phyloP scores from a whole-genome alignment of 2,329 filamentous ascomycete genomes.

The Cladosporium cucumerinum region DNA sequence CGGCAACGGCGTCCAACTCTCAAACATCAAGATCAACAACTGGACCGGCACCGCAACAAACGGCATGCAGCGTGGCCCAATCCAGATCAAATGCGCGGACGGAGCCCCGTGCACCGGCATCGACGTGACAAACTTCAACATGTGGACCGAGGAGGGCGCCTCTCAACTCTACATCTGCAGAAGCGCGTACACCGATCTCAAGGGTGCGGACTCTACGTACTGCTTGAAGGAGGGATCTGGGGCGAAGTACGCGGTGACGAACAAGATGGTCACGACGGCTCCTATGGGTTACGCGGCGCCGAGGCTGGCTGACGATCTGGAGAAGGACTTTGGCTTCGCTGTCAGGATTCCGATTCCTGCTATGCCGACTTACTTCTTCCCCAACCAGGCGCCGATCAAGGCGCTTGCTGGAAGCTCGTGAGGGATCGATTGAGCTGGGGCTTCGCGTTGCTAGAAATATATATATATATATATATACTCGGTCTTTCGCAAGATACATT shows the following conservation, averaged over 20 bases:
- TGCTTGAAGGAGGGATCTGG: constrained; percentile 42
- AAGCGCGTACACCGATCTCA: constrained; percentile 41
- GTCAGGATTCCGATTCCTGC: constrained; percentile 42
- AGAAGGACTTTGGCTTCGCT: constrained; percentile 32
- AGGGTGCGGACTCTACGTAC: constrained; percentile 38
- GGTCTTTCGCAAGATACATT: too few relatives aligned
- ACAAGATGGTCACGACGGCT: constrained; percentile 35
- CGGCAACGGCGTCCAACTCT: constrained; percentile 53
- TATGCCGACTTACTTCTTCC: constrained; percentile 41
- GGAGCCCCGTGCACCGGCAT: constrained; percentile 53
- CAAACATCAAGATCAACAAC: constrained; percentile 52
- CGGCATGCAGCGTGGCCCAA: constrained; percentile 50
- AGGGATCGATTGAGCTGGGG: not conserved
- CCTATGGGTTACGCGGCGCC: constrained; percentile 40
- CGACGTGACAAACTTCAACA: constrained; percentile 49
- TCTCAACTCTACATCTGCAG: constrained; percentile 45
- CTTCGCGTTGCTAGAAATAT: too few relatives aligned
- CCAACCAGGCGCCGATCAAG: constrained; percentile 23
- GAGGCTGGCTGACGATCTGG: constrained; percentile 37
- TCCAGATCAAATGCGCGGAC: constrained; percentile 52
- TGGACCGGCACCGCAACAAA: constrained; percentile 55
- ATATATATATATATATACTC: too few relatives aligned
- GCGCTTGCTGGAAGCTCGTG: constrained; percentile 7
- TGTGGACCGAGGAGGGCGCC: constrained; percentile 51
- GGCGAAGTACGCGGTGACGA: constrained; percentile 34